A percentile compares a stretch with the other conserved stretches of the same genome.
These are phyloP conservation scores for Apophysomyces elegans DNA, from an alignment of 371 early-diverging fungal species.

Conservation along the genomic window DNA sequence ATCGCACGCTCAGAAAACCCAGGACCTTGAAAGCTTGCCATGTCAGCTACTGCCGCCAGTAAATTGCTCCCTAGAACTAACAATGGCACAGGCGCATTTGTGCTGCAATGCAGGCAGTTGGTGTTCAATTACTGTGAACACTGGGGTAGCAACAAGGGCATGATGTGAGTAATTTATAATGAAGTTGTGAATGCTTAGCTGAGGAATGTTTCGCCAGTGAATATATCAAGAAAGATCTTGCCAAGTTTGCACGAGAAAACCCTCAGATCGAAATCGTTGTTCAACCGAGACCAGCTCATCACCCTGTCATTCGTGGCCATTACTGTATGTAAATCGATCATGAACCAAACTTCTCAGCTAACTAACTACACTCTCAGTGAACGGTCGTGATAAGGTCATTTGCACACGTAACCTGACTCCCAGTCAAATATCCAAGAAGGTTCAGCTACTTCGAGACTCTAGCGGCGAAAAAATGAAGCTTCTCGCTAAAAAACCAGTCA, in stretches of 20 bases:
- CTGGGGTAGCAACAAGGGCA: slow-evolving; percentile 81
- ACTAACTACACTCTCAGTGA: slow-evolving; percentile 45
- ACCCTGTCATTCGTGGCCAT: slow-evolving; percentile 76
- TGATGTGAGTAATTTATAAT: slow-evolving; percentile 62
- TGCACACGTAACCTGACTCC: slow-evolving; percentile 71
- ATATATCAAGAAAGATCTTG: slow-evolving; percentile 71
- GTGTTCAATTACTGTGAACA: slow-evolving; percentile 89
- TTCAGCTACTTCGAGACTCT: slow-evolving; percentile 68
- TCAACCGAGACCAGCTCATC: slow-evolving; percentile 76
- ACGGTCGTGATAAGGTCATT: slow-evolving; percentile 75
- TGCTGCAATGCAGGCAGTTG: slow-evolving; percentile 80
- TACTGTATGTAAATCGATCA: slow-evolving; percentile 59
- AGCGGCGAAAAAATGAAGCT: slow-evolving; percentile 68
- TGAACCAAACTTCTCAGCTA: not conserved
- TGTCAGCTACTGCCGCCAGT: slow-evolving; percentile 29
- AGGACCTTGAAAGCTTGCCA: slow-evolving; percentile 3
- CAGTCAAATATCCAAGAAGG: slow-evolving; percentile 65
- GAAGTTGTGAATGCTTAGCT: not conserved
- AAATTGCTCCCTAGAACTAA: slow-evolving; percentile 51
- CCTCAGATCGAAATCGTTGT: slow-evolving; percentile 85
- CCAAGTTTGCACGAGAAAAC: slow-evolving; percentile 70
- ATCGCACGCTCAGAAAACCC: not conserved
- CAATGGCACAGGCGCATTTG: slow-evolving; percentile 83
- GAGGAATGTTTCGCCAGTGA: slow-evolving; percentile 46
- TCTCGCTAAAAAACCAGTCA: slow-evolving; percentile 73